Base-by-base conservation (phyloP, 1,139 yeast genomes). In the Taiozyma onychis region DNA sequence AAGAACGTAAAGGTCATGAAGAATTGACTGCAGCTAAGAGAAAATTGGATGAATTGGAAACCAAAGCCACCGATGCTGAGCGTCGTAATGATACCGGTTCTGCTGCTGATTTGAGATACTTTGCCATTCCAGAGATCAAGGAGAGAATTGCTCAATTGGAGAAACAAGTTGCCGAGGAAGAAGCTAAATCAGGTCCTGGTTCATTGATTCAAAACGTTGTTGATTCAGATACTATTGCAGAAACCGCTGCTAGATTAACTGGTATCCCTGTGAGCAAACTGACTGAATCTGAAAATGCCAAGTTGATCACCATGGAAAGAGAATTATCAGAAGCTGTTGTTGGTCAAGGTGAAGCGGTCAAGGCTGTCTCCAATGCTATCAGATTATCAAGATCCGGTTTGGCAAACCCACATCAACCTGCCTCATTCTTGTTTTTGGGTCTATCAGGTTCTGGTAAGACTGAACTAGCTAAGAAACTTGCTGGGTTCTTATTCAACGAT, bases 391-490 rank as follows among this genome's bases (percentile, higher is more conserved):
- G 99, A 66, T 90, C 98, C n/a, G 99, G 99, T 26, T 76, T 93
- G 58, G 87, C 97, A 30, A 91, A 93, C 67, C 98, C 99, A 50
- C 81, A 89, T 68, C 96, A 95, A 61, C 99, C 99, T 14, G 91
- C 99, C 1, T 88, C 97, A 22, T 93, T 93, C 78, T 67, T 93
- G 65, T 95, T 95, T 77, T 76, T 95, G 57, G 99, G 99, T 57
- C 80, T 91, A 56, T 88, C 97, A 13, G 99, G 99, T 62, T 88
- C 97, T 4, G 99, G 99, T 78, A 93, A 93, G 76, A 95, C 99
- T 11, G 98, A 93, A 69, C 77, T 93, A 61, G 98, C 99, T 34
- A 93, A 93, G 78, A 91, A 90, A 64, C 79, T 95, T 26, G 98
- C 99, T 4, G 96, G 95, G 1, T 93, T 93, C 75, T 76, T 93